These are phyloP conservation scores for Globisporangium apiculatum DNA, from an alignment of 352 stramenopile genomes.

Conservation along the genomic window DNA sequence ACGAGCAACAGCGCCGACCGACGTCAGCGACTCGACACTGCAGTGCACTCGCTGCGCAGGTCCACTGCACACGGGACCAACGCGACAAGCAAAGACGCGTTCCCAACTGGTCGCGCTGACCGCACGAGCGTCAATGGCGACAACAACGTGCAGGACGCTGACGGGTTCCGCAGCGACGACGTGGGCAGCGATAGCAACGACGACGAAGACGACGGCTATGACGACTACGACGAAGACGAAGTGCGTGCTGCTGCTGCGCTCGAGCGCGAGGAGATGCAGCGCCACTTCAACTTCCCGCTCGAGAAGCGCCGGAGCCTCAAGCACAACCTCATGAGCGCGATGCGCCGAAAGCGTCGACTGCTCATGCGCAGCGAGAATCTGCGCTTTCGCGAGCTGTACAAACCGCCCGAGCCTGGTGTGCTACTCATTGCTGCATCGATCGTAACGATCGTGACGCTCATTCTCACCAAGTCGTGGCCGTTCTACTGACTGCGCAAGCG, in stretches of 20 bases:
- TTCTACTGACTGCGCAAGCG: slow-evolving; percentile 38
- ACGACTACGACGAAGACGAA: slow-evolving; percentile 24
- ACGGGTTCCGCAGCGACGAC: slow-evolving; percentile 7
- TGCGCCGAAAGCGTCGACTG: slow-evolving; percentile 58
- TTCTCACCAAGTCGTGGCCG: slow-evolving; percentile 71
- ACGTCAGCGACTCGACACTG: slow-evolving; percentile 7
- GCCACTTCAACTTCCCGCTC: slow-evolving; percentile 41
- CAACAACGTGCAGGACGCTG: neutral
- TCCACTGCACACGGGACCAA: slow-evolving; percentile 13
- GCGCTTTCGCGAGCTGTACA: slow-evolving; percentile 71
- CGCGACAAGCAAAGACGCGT: neutral
- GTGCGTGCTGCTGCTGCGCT: slow-evolving; percentile 22
- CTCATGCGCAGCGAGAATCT: slow-evolving; percentile 65
- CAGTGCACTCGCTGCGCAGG: slow-evolving; percentile 17
- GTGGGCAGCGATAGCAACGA: neutral
- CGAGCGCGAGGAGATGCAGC: slow-evolving; percentile 36
- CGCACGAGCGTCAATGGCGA: neutral
- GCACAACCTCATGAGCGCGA: slow-evolving; percentile 31
- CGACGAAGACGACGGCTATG: slow-evolving; percentile 23
- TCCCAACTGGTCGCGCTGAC: neutral
- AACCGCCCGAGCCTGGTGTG: slow-evolving; percentile 54
- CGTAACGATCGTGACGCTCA: slow-evolving; percentile 55
- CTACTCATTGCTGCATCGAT: slow-evolving; percentile 43
- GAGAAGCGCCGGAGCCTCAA: slow-evolving; percentile 26
- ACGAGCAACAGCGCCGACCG: neutral